These are phyloP conservation scores for Monosporozyma unispora DNA, from an alignment of 805 yeast species.

Conservation along the genomic window DNA sequence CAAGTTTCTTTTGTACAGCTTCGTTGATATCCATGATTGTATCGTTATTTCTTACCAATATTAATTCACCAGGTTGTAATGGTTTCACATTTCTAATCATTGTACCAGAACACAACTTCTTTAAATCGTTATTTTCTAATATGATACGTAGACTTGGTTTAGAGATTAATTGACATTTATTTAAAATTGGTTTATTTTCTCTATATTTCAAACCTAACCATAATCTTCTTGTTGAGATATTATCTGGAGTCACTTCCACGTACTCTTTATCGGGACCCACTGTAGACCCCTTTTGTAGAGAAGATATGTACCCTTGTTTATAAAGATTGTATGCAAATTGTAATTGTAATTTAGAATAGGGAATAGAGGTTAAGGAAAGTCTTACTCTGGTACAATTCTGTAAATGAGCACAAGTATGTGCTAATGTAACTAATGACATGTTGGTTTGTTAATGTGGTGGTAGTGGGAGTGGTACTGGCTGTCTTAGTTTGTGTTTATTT, in stretches of 20 bases:
- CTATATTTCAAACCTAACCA: conserved; percentile 92
- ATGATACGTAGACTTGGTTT: conserved; percentile 75
- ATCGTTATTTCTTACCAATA: conserved; percentile 52
- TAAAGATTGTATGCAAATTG: conserved; percentile 78
- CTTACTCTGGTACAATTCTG: conserved; percentile 79
- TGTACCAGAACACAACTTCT: conserved; percentile 65
- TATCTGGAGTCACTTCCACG: conserved; percentile 75
- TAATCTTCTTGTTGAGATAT: conserved; percentile 72
- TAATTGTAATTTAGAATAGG: conserved; percentile 73
- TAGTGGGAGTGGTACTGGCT: not conserved
- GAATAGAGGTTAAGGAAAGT: conserved; percentile 66
- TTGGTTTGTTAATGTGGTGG: not conserved
- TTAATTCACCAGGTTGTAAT: conserved; percentile 79
- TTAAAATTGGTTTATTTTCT: conserved; percentile 66
- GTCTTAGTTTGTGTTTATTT: not conserved
- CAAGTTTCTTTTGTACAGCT: conserved; percentile 62
- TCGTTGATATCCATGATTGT: conserved; percentile 71
- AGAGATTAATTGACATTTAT: conserved; percentile 61
- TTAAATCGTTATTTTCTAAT: conserved; percentile 55
- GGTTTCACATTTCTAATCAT: conserved; percentile 70
- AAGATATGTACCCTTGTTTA: conserved; percentile 81
- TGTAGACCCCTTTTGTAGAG: conserved; percentile 76
- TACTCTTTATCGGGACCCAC: conserved; percentile 75
- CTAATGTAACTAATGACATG: conserved; percentile 83
- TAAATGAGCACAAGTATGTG: conserved; percentile 77